Conservation (phyloP, 2,329 filamentous ascomycete species). For the Eutypa lata region DNA sequence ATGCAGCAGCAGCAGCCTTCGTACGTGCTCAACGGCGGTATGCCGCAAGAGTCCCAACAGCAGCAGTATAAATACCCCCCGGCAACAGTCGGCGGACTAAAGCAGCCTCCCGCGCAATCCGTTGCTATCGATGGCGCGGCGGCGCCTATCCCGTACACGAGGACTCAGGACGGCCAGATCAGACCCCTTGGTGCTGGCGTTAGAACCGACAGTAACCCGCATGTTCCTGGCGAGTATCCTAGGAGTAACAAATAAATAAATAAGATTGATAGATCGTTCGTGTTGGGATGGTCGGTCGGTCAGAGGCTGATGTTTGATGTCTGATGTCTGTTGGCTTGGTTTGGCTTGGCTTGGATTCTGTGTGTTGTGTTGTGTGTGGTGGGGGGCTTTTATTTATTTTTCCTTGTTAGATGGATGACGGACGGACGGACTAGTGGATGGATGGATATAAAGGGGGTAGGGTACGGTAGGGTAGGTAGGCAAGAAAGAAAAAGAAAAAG, state of each 20-base stretch:
- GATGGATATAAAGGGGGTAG: no score
- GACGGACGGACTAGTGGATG: no score
- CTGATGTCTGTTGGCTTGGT: no score
- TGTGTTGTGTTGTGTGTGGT: no score
- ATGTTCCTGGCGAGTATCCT: constrained; percentile 28
- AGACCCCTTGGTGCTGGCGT: constrained; percentile 13
- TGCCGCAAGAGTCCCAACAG: constrained; percentile 6
- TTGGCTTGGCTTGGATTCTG: no score
- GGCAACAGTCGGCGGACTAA: constrained; percentile 13
- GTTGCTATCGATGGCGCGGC: no score
- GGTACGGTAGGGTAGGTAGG: not conserved
- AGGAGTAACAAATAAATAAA: constrained; percentile 13
- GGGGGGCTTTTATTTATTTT: no score
- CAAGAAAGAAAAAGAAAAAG: not conserved
- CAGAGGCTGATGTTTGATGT: no score
- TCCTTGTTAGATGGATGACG: no score
- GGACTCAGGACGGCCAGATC: constrained; percentile 14
- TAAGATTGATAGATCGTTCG: no score
- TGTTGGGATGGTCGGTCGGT: no score
- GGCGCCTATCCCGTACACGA: constrained; percentile 6
- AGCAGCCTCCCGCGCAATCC: constrained; percentile 10
- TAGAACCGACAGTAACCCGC: constrained; percentile 23
- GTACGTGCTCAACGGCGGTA: constrained; percentile 7
- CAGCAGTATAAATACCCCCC: constrained; percentile 4
- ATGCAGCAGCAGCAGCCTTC: constrained; percentile 18